Percentiles rank a stretch among this genome's conserved stretches.
Conservation (phyloP, 1,284 basidiomycete genomes). For the Cryptococcus maquisensis region DNA sequence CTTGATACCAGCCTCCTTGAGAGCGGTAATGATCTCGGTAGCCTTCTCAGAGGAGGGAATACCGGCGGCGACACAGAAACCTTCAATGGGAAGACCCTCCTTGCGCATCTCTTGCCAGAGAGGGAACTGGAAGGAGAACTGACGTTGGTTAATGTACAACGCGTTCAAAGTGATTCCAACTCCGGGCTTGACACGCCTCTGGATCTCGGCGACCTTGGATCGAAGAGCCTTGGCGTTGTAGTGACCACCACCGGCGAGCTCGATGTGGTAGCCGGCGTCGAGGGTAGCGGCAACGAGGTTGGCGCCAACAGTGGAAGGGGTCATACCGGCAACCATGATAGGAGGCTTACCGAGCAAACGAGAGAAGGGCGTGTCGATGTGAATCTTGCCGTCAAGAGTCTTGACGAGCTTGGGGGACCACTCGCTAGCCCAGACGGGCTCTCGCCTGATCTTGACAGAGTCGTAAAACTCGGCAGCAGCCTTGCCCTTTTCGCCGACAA, state of each 20-base stretch:
- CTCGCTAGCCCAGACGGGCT: conserved; percentile 87
- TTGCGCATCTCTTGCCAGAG: conserved; percentile 96
- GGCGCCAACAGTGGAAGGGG: conserved; percentile 85
- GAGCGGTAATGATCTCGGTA: conserved; percentile 78
- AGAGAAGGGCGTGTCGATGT: conserved; percentile 94
- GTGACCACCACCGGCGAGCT: conserved; percentile 96
- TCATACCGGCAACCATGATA: conserved; percentile 99
- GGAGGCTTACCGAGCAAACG: conserved; percentile 92
- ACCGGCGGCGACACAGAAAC: conserved; percentile 96
- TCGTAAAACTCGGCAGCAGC: conserved; percentile 81
- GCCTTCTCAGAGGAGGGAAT: conserved; percentile 91
- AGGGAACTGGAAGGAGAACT: conserved; percentile 94
- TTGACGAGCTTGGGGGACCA: conserved; percentile 80
- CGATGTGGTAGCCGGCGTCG: conserved; percentile 90
- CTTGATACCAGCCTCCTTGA: conserved; percentile 77
- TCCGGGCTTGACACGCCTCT: conserved; percentile 72
- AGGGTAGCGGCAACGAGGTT: conserved; percentile 89
- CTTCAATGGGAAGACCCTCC: conserved; percentile 92
- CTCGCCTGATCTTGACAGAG: conserved; percentile 62
- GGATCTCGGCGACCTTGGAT: conserved; percentile 83
- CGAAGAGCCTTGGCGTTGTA: conserved; percentile 87
- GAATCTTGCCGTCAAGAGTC: conserved; percentile 82
- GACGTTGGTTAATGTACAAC: conserved; percentile 96
- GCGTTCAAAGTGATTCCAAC: conserved; percentile 91
- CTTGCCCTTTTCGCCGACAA: conserved; percentile 79